phyloP scores from a whole-genome alignment of 441 rosid genomes.

The Syzygium malaccense region DNA sequence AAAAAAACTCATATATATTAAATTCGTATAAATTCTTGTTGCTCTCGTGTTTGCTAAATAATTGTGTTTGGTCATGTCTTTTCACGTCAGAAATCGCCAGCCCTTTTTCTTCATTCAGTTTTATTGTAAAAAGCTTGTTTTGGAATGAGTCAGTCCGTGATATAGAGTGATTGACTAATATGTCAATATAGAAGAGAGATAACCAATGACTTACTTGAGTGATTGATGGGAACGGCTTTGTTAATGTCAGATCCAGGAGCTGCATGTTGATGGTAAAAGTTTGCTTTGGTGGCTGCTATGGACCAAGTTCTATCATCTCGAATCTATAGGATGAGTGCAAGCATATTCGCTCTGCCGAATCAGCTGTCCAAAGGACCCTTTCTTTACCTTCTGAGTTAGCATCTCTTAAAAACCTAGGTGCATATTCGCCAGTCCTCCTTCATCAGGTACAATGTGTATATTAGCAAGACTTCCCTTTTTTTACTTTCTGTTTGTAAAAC shows the following conservation, averaged over 20 bases:
- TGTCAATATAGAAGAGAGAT: background rate
- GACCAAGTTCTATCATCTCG: background rate
- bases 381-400: background rate
- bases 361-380: background rate
- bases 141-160: background rate
- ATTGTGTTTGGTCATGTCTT: background rate
- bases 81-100: background rate
- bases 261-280: background rate
- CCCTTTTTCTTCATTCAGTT: background rate
- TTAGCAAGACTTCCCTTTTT: background rate
- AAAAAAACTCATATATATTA: background rate
- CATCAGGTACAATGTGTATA: background rate
- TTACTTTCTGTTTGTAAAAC: background rate
- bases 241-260: background rate
- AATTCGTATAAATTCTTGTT: background rate
- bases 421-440: background rate
- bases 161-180: background rate
- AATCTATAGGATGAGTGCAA: background rate
- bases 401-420: background rate
- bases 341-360: background rate
- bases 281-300: background rate
- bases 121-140: background rate
- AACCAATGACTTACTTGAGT: background rate
- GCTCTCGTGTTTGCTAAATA: background rate
- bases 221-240: background rate